Base-by-base conservation (phyloP, 495 filamentous ascomycete genomes). In the Aspergillus leporis region DNA sequence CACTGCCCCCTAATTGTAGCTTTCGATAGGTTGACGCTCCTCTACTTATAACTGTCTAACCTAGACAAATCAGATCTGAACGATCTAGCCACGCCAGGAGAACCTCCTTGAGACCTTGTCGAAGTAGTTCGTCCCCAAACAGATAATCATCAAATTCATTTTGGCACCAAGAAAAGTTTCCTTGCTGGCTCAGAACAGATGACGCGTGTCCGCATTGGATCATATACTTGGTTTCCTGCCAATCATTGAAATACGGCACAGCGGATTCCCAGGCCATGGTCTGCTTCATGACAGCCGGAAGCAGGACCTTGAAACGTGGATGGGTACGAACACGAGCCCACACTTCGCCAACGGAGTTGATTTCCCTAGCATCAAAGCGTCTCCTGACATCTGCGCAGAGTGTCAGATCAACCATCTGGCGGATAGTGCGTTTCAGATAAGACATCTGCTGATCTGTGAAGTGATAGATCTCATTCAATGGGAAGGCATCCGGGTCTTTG, bases 61-160 rank as follows among this genome's bases (percentile, higher is more conserved):
- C 43, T 18, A 23, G 21, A 23, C 19, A 1, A 47, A 47, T 21
- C 43, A 47, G 23, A 19, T 47, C 43, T 1, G 16, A 47, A 7
- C 43, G 21, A 47, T 47, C 13, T 14, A 47, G 21, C 43, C 43
- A 47, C 6, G 43, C 43, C 19, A 47, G 13, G 6, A 47, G 21
- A 47, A 47, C 43, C 43, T 47, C 43, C 16, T 47, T 47, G 19
- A 47, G 21, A 3, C 43, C 43, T 23, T 47, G 43, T 23, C 43
- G 43, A 10, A 47, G 43, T 9, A 47, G 21, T 23, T 47, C 43
- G 21, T 47, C 43, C 9, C 43, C 43, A 47, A 47, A 47, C 2
- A 22, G 43, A 47, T 22, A 47, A 2, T 47, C 43, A 8, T 47
- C 12, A 6, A 14, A 21, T 22, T 14, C 1, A 8, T 23, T 14